These are phyloP conservation scores for Tephrocybe sp. DNA, from an alignment of 768 basidiomycete species.

Conservation along the genomic window DNA sequence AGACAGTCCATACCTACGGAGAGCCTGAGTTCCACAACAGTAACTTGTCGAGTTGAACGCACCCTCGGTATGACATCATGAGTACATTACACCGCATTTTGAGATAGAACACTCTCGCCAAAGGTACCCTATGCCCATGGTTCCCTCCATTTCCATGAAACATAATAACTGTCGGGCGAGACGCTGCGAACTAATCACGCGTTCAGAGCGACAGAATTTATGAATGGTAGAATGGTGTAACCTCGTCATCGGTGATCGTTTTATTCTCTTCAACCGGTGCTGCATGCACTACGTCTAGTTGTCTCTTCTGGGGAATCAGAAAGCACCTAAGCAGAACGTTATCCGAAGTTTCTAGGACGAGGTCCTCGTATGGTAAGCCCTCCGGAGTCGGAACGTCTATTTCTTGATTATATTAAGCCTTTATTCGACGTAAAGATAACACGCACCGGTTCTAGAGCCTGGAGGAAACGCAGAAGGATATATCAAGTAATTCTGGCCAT, in stretches of 20 bases:
- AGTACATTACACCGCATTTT: slow-evolving; percentile 91
- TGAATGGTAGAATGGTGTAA: slow-evolving; percentile 17
- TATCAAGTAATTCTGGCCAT: slow-evolving; percentile 86
- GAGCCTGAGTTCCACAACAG: too few relatives aligned
- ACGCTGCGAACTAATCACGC: slow-evolving; percentile 36
- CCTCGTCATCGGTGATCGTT: slow-evolving; percentile 59
- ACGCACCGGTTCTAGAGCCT: slow-evolving; percentile 73
- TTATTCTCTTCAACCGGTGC: slow-evolving; percentile 33
- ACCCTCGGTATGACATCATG: slow-evolving; percentile 94
- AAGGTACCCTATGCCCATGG: slow-evolving; percentile 85
- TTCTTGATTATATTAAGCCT: background rate
- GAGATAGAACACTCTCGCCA: slow-evolving; percentile 79
- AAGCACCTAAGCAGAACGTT: slow-evolving; percentile 73
- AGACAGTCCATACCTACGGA: slow-evolving; percentile 77
- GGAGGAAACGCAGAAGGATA: slow-evolving; percentile 83
- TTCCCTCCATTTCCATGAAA: slow-evolving; percentile 93
- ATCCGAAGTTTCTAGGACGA: slow-evolving; percentile 74
- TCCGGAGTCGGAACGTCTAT: slow-evolving; percentile 72
- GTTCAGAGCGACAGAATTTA: background rate
- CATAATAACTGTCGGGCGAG: slow-evolving; percentile 86
- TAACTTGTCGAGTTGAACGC: too few relatives aligned
- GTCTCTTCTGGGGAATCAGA: slow-evolving; percentile 64
- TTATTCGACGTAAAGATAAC: slow-evolving; percentile 7
- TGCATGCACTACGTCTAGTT: slow-evolving; percentile 36
- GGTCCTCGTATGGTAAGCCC: slow-evolving; percentile 72